A percentile compares a stretch with the other conserved stretches of the same genome.
Evolutionary conservation across 257 asterid genomes (phyloP).

Genomic region (Solanum bulbocastanum): DNA sequence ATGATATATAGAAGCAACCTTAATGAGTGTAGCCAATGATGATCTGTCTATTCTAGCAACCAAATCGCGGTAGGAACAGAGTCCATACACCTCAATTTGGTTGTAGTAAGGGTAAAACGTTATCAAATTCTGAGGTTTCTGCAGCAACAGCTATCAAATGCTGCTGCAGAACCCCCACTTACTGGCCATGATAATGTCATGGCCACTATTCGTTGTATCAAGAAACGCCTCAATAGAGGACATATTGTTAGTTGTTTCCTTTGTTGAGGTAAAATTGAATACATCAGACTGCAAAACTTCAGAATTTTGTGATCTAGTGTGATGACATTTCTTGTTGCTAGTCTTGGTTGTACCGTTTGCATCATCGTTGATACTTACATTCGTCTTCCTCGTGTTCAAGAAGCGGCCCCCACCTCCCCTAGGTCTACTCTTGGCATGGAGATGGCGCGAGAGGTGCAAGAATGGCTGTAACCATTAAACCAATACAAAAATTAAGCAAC

Average conservation of each 20-base stretch:
- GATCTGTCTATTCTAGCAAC: constrained; percentile 47
- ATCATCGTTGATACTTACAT: background rate
- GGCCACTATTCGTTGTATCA: constrained; percentile 20
- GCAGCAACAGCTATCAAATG: constrained; percentile 15
- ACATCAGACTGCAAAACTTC: constrained; percentile 37
- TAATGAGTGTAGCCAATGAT: constrained; percentile 47
- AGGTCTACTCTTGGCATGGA: constrained; percentile 31
- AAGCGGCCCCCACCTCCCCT: constrained; percentile 72
- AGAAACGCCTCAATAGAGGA: constrained; percentile 18
- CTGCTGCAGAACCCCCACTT: constrained; percentile 29
- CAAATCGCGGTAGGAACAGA: constrained; percentile 18
- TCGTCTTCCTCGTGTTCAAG: constrained; percentile 31
- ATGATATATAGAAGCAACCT: background rate
- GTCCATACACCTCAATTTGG: constrained; percentile 7
- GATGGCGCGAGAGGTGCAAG: constrained; percentile 48
- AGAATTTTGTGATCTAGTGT: constrained; percentile 27
- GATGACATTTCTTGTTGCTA: background rate
- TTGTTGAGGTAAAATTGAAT: constrained; percentile 10
- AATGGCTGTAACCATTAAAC: constrained; percentile 34
- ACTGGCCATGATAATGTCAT: constrained; percentile 17
- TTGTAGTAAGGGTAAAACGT: constrained; percentile 4
- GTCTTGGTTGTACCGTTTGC: background rate
- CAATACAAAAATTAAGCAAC: background rate
- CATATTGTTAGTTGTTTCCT: constrained; percentile 8
- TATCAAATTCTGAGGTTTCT: constrained; percentile 31